Conservation (phyloP, 2,329 filamentous ascomycete species). For the Verruconis gallopava region DNA sequence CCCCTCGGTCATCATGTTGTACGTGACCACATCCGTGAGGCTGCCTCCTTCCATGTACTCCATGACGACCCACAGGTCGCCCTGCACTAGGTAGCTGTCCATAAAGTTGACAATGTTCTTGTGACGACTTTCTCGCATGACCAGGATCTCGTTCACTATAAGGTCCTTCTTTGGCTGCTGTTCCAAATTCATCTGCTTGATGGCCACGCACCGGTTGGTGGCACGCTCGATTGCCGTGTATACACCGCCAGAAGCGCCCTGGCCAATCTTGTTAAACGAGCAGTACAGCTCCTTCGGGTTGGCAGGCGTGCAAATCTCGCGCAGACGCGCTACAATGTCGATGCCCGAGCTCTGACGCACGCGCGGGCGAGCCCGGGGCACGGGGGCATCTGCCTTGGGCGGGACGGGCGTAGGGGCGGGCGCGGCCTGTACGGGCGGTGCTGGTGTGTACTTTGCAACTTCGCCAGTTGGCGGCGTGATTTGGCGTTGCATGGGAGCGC, state of each 20-base stretch:
- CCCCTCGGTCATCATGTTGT: conserved; percentile 97
- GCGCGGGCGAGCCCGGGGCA: conserved; percentile 60
- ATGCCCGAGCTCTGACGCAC: conserved; percentile 65
- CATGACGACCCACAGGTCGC: conserved; percentile 98
- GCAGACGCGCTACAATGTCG: conserved; percentile 72
- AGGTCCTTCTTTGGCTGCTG: conserved; percentile 98
- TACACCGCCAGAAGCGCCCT: conserved; percentile 92
- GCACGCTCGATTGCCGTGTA: conserved; percentile 80
- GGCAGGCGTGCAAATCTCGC: conserved; percentile 78
- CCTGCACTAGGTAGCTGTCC: conserved; percentile 81
- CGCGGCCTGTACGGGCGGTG: conserved; percentile 30
- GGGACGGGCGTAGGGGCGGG: conserved; percentile 33
- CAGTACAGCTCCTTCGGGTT: conserved; percentile 83
- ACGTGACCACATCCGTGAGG: conserved; percentile 94
- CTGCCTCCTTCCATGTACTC: conserved; percentile 99
- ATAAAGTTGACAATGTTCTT: conserved; percentile 99
- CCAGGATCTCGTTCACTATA: conserved; percentile 97
- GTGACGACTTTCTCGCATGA: conserved; percentile 98
- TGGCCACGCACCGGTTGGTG: conserved; percentile 80
- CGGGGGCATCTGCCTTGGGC: conserved; percentile 36
- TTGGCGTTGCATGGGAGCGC: conserved; percentile 24
- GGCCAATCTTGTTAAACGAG: conserved; percentile 85
- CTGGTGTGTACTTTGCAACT: conserved; percentile 35
- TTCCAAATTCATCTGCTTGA: conserved; percentile 99
- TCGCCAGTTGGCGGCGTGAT: conserved; percentile 30